Evolutionary conservation across 2,329 filamentous ascomycete genomes (phyloP), one percentile per base, ranked within the genome.

Genomic region (Boeremia lycopersici): DNA sequence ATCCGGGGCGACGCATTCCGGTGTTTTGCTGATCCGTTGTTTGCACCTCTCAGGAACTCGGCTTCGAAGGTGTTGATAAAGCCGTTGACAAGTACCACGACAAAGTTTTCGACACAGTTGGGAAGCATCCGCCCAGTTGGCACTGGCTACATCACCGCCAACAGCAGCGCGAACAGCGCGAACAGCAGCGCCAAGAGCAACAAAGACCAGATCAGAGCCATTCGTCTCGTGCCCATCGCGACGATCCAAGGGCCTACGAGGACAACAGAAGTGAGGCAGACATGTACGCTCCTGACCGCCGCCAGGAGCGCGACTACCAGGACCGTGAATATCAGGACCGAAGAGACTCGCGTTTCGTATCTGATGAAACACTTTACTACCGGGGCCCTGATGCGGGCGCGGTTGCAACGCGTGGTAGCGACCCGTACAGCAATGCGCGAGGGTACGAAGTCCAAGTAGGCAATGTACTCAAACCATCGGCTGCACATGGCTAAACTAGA

Each of bases 41-140:
- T 45, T 35, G 48, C 34, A 31, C 23, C 10, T 10, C 36, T 49
- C 48, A 75, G 72, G 72, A 75, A 58, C 68, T 75, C 7, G 72
- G 72, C 2, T 68, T 74, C 35, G 68, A 70, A 54, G 70, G 70
- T n/a, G 54, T 74, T 5, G 67, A 74, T 45, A 63, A 55, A 15
- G 55, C 68, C 28, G 60, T 67, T 17, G 53, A 68, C 33, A 71
- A 68, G 30, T 71, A 71, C 40, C 69, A 69, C 56, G 71, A 74
- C 34, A 61, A 54, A 17, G 57, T 66, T 6, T 65, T 63, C 48
- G 65, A 64, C 10, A 60, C 31, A 41, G 47, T 66, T 39, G 56
- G 41, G 48, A 65, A 55, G 49, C 56, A 52, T 48, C 52, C 44
- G 33, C 47, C 40, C 9, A 39, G 35, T 10, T 46, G 31, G 49